phyloP scores from a whole-genome alignment of 192 early-diverging fungal species.

The Jimgerdemannia flammicorona region DNA sequence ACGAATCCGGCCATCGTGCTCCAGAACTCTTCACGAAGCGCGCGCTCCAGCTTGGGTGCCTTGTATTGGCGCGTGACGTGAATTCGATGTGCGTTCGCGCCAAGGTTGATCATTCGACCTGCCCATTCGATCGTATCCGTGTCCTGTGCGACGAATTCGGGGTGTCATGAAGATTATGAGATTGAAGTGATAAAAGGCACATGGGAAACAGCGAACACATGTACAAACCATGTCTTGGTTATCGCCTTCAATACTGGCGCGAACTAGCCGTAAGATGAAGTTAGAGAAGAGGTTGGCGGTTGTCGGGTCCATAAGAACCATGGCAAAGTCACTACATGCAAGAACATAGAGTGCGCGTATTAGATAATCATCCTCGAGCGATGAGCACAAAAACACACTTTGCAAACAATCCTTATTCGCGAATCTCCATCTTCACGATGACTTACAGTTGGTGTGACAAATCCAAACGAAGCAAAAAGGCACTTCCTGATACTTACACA shows the following conservation, averaged over 20 bases:
- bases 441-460: too few species aligned
- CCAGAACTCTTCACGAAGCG: slow-evolving; percentile 37
- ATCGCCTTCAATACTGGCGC: neutral
- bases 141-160: neutral
- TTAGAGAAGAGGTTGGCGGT: slow-evolving; percentile 48
- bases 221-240: neutral
- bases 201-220: neutral
- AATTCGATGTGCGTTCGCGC: slow-evolving; percentile 43
- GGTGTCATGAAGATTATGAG: neutral
- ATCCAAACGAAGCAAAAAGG: neutral
- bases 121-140: slow-evolving; percentile 33
- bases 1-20: slow-evolving; percentile 28
- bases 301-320: slow-evolving; percentile 52
- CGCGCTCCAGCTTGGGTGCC: slow-evolving; percentile 47
- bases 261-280: slow-evolving; percentile 35
- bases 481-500: slow-evolving; percentile 27
- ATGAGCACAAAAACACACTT: too few species aligned
- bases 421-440: too few species aligned
- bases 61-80: slow-evolving; percentile 36
- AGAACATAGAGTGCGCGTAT: neutral
- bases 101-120: slow-evolving; percentile 49
- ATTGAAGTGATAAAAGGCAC: neutral
- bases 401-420: too few species aligned
- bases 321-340: slow-evolving; percentile 47
- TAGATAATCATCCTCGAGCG: neutral